A percentile compares a stretch with the other conserved stretches of the same genome.
These are phyloP conservation scores for Malus hybrid DNA, from an alignment of 331 rosid genomes.

Conservation along the genomic window DNA sequence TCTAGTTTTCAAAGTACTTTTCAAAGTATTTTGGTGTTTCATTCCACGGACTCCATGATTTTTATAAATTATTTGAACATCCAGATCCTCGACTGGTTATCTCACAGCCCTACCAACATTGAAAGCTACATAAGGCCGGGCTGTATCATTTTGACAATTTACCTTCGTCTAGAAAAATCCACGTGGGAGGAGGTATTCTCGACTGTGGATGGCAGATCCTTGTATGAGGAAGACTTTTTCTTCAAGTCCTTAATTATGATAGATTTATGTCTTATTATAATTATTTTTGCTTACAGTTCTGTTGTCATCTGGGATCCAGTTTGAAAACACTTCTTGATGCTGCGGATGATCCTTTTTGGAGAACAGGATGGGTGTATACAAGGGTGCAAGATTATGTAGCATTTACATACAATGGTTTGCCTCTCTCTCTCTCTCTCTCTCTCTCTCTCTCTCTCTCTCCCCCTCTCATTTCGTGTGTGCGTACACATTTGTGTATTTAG, in stretches of 20 bases:
- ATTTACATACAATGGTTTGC: constrained; percentile 63
- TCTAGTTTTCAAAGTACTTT: not conserved
- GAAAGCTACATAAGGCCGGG: constrained; percentile 89
- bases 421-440: not conserved
- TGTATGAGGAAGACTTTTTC: not conserved
- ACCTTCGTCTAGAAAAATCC: constrained; percentile 52
- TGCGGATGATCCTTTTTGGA: constrained; percentile 68
- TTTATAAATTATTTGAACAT: not conserved
- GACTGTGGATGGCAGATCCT: not conserved
- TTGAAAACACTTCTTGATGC: constrained; percentile 58
- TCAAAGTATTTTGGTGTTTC: not conserved
- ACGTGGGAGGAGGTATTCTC: constrained; percentile 70
- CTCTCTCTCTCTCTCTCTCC: not conserved
- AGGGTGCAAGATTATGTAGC: constrained; percentile 65
- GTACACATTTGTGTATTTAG: not conserved
- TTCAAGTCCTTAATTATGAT: not conserved
- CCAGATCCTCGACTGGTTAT: constrained; percentile 71
- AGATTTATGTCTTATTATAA: not conserved
- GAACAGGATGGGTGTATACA: constrained; percentile 74
- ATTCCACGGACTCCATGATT: not conserved
- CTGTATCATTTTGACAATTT: constrained; percentile 68
- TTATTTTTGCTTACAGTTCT: constrained; percentile 40
- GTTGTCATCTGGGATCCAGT: constrained; percentile 57
- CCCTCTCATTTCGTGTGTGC: too few relatives aligned
- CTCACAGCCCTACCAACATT: constrained; percentile 67